Evolutionary conservation across 345 rosid species (phyloP), one percentile per base, ranked within the genome.

Genomic region (Eucalyptus cladocalyx): DNA sequence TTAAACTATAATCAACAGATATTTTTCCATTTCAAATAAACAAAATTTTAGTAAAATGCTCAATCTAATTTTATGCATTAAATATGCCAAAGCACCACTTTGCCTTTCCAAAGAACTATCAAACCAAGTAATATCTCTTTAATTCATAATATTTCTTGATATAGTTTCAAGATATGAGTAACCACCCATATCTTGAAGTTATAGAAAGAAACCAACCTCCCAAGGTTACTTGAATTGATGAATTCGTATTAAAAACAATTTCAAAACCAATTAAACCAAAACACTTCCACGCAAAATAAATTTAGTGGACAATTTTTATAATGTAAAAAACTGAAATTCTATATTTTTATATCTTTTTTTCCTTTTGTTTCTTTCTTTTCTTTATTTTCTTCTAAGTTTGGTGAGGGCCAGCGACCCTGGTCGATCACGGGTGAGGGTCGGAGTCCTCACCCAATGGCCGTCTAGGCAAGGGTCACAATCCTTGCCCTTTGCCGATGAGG

Each of bases 381-480:
- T 56, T 19, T 53, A 3, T 8, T 53, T 21, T 53, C 11, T 56
- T 56, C 30, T 24, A 56, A 56, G 13, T 56, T 0, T 1, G 13
- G 30, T 26, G 30, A 56, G 62, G 62, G 6, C 3, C 3, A 0
- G 1, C 0, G 6, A 56, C 30, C 12, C 3, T 56, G 0, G 13
- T 56, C 2, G 2, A 56, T 26, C 30, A 24, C 1, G 3, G 0
- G 62, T 11, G 12, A 56, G 30, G 30, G 62, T 56, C 1, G 4
- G 30, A 1, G 62, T 26, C 30, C 14, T 56, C 30, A 56, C 62
- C 62, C 30, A 56, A 23, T 56, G 62, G 62, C 62, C 6, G 0
- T 56, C 30, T 56, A 26, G 30, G 3, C 30, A 56, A 56, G 62
- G 30, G 62, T 2, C 6, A 23, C 30, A 4, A 56, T 2, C 5